Evolutionary conservation across 2,329 filamentous ascomycete species (phyloP), one percentile per base, ranked within the genome.

Genomic region (Geosmithia flava): DNA sequence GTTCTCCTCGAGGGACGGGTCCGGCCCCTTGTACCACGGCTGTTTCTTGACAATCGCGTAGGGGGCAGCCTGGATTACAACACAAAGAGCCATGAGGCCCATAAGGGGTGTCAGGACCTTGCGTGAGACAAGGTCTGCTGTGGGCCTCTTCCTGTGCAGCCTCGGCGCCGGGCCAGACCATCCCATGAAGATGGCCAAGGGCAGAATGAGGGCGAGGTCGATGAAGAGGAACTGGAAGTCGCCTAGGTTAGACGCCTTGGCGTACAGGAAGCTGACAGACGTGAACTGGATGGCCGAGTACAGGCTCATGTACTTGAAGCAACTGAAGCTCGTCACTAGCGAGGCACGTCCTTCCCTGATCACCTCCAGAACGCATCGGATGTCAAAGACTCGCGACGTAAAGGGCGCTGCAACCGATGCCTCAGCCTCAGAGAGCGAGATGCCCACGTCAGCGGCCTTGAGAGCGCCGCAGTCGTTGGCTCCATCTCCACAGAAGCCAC

Each of bases 241-340:
- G 46, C 93, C 94, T 6, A 98, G 72, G 61, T 98, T 98, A 8
- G 87, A 95, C 11, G 86, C 94, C 7, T 83, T 89, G 7, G 89
- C 87, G 64, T 98, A 98, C 16, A 98, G 75, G 62, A 98, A 96
- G 74, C 86, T 95, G 59, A 98, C 94, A 1, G 87, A 88, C 7
- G 88, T 95, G 70, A 98, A 98, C 64, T 98, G 93, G 54, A 98
- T 98, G n/a, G 93, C 91, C 2, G 90, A 97, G 70, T 98, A 98
- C 54, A 98, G 68, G 57, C 87, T 94, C 94, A 98, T 98, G 68
- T 95, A 98, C 70, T 97, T 98, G 76, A 98, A 98, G 70, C 93
- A 98, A 69, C 87, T 94, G 70, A 98, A 98, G 65, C 89, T 95
- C 13, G 93, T 98, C n/a, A 97, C 90, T 33, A 98, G 75, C 33